These are phyloP conservation scores for Rhododendron kiyosumense DNA, from an alignment of 148 eudicot species.

Conservation along the genomic window DNA sequence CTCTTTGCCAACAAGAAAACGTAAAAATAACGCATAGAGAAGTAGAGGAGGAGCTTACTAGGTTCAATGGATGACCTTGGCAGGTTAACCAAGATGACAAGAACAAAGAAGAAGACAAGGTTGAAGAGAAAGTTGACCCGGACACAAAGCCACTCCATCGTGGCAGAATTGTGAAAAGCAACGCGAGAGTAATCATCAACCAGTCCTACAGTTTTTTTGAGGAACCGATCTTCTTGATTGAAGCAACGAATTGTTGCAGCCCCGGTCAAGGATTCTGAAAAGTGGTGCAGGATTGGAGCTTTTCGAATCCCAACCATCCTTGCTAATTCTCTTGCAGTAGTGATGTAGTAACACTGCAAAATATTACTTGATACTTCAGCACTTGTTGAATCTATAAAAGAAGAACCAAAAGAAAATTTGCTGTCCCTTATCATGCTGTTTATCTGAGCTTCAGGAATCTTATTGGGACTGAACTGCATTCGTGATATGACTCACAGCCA, in stretches of 20 bases:
- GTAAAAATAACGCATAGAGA: neutral
- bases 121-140: constrained; percentile 82
- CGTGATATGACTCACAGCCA: neutral
- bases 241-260: constrained; percentile 76
- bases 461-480: neutral
- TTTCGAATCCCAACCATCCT: constrained; percentile 77
- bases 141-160: constrained; percentile 92
- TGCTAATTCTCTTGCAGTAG: constrained; percentile 83
- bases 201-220: constrained; percentile 36
- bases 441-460: neutral
- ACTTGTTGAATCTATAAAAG: neutral
- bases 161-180: constrained; percentile 71
- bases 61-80: constrained; percentile 81
- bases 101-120: constrained; percentile 71
- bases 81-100: constrained; percentile 68
- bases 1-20: neutral
- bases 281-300: constrained; percentile 81
- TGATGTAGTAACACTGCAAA: constrained; percentile 71
- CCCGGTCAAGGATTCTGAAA: constrained; percentile 73
- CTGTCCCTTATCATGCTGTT: neutral
- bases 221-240: constrained; percentile 64
- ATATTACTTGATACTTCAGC: constrained; percentile 1
- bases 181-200: constrained; percentile 77
- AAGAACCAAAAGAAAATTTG: neutral
- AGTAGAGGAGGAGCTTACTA: constrained; percentile 45